phyloP scores from a whole-genome alignment of 2,329 filamentous ascomycete species.

The Trichophyton rubrum region DNA sequence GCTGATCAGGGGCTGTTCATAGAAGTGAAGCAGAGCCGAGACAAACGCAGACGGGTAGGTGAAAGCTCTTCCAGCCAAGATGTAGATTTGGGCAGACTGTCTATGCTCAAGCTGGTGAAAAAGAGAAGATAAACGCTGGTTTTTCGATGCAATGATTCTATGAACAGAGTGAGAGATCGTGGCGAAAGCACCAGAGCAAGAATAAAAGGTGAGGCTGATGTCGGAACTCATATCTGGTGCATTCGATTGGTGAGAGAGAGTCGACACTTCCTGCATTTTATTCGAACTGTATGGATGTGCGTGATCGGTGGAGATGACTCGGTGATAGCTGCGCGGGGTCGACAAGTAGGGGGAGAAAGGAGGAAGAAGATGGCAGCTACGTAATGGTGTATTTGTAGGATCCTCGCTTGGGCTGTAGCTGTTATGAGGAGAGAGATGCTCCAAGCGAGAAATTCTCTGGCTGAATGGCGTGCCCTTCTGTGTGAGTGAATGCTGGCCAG shows the following conservation, averaged over 20 bases:
- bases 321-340: background rate
- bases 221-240: slow-evolving; percentile 16
- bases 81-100: slow-evolving; percentile 11
- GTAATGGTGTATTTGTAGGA: background rate
- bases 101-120: slow-evolving; percentile 9
- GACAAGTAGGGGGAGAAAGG: too few species aligned
- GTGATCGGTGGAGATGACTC: background rate
- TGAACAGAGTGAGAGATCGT: slow-evolving; percentile 16
- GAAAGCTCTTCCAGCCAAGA: slow-evolving; percentile 16
- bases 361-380: background rate
- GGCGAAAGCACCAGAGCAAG: slow-evolving; percentile 12
- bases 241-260: slow-evolving; percentile 10
- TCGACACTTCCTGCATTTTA: background rate
- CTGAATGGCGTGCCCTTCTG: background rate
- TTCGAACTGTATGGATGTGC: background rate
- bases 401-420: background rate
- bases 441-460: background rate
- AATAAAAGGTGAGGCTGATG: slow-evolving; percentile 16
- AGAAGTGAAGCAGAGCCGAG: slow-evolving; percentile 19
- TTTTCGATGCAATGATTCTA: slow-evolving; percentile 18
- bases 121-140: slow-evolving; percentile 15
- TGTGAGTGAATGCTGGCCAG: background rate
- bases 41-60: slow-evolving; percentile 18
- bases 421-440: background rate
- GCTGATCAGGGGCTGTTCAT: slow-evolving; percentile 17